Evolutionary conservation across 768 basidiomycete species (phyloP).

Genomic region (Hemileccinum impolitum): DNA sequence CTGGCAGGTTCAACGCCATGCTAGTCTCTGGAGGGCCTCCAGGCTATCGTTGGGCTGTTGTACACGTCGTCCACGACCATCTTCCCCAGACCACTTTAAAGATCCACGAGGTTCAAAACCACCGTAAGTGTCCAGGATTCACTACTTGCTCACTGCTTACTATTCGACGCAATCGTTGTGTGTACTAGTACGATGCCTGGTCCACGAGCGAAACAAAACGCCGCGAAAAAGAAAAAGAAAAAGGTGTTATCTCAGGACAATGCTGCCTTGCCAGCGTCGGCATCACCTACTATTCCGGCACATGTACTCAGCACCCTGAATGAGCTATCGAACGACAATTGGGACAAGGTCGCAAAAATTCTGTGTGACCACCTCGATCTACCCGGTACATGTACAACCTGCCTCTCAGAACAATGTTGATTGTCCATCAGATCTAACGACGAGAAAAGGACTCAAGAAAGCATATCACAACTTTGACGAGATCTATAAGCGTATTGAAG

Average conservation of each 20-base stretch:
- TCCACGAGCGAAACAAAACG: slow-evolving; percentile 20
- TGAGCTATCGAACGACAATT: slow-evolving; percentile 38
- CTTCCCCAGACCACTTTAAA: too few species aligned
- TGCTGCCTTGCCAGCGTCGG: not conserved
- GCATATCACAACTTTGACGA: slow-evolving; percentile 53
- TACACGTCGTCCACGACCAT: too few species aligned
- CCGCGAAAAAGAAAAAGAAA: slow-evolving; percentile 15
- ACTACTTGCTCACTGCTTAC: not conserved
- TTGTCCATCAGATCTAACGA: not conserved
- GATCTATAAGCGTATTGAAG: slow-evolving; percentile 47
- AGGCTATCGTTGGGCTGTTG: too few species aligned
- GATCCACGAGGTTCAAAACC: too few species aligned
- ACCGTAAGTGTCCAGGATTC: not conserved
- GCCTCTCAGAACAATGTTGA: not conserved
- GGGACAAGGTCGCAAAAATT: slow-evolving; percentile 44
- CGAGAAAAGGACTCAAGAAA: slow-evolving; percentile 61
- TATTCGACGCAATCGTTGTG: too few species aligned
- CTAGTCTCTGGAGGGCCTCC: too few species aligned
- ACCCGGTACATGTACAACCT: slow-evolving; percentile 40
- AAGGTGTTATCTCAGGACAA: slow-evolving; percentile 2
- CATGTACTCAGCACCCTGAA: slow-evolving; percentile 7
- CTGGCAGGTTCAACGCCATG: too few species aligned
- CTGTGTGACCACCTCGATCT: slow-evolving; percentile 51
- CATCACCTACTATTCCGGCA: not conserved
- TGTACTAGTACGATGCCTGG: slow-evolving; percentile 18